A percentile compares a stretch with the other conserved stretches of the same genome.
These are phyloP conservation scores for Patellaria atrata DNA, from an alignment of 495 filamentous ascomycete genomes.

Conservation along the genomic window DNA sequence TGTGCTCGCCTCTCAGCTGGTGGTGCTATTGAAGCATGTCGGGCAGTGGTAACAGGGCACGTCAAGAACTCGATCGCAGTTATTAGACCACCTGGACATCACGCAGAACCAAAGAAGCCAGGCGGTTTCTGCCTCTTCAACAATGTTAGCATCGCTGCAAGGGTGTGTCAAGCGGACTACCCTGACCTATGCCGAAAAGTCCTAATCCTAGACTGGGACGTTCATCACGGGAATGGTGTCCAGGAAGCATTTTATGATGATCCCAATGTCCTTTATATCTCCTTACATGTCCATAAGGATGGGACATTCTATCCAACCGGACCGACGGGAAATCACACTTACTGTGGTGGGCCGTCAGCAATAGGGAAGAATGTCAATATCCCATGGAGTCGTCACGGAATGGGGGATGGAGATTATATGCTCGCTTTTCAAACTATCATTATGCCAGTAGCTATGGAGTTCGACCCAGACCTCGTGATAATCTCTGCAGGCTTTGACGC, in stretches of 20 bases:
- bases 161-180: constrained; percentile 62
- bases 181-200: constrained; percentile 72
- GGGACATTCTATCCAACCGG: constrained; percentile 78
- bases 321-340: constrained; percentile 56
- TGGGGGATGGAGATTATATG: constrained; percentile 96
- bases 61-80: constrained; percentile 93
- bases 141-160: constrained; percentile 83
- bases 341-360: constrained; percentile 61
- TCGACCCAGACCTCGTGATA: constrained; percentile 88
- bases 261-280: constrained; percentile 92
- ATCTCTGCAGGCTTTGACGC: constrained; percentile 94
- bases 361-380: constrained; percentile 87
- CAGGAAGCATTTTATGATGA: constrained; percentile 92
- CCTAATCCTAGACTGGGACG: constrained; percentile 90
- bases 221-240: constrained; percentile 82
- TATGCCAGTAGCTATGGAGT: constrained; percentile 93
- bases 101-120: constrained; percentile 68
- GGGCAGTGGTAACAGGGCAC: constrained; percentile 59
- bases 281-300: constrained; percentile 74
- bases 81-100: constrained; percentile 88
- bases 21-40: constrained; percentile 87
- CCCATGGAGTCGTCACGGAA: constrained; percentile 79
- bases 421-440: constrained; percentile 89
- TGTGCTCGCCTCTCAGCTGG: constrained; percentile 76
- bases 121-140: constrained; percentile 97